Conservation (phyloP, 2,329 filamentous ascomycete genomes). For the Fusarium redolens region DNA sequence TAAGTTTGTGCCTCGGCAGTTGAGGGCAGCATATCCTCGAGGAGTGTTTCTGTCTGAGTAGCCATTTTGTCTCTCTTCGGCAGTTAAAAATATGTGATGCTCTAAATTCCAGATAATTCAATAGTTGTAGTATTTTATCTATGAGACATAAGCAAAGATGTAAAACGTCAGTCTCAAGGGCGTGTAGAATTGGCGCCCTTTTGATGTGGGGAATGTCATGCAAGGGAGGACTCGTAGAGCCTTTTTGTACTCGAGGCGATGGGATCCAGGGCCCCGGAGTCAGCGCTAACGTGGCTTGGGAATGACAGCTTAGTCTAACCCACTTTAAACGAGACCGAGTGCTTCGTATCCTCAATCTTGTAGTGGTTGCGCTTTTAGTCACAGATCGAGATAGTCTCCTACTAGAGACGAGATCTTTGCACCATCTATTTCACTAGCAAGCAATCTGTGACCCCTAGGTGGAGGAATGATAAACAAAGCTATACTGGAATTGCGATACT, state of each 20-base stretch:
- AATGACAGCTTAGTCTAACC: background rate
- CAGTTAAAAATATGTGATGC: background rate
- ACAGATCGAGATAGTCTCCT: background rate
- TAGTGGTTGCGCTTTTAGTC: background rate
- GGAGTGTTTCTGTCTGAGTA: constrained; percentile 4
- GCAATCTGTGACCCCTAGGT: background rate
- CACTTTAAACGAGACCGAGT: background rate
- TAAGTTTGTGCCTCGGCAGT: background rate
- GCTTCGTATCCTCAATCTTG: background rate
- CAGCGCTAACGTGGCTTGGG: constrained; percentile 1
- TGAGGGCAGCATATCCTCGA: background rate
- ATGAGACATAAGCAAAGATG: background rate
- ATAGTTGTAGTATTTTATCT: background rate
- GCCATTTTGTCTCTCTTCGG: background rate
- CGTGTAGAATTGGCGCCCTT: constrained; percentile 4
- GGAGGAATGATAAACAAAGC: background rate
- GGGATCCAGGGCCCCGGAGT: background rate
- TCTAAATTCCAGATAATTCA: background rate
- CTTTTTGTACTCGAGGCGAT: background rate
- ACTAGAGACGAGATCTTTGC: background rate
- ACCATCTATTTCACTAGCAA: background rate
- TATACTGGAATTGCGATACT: background rate
- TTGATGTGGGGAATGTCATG: constrained; percentile 1
- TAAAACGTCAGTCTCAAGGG: background rate
- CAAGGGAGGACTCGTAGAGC: constrained; percentile 3